phyloP scores from a whole-genome alignment of 1,139 yeast genomes.

The Hyphopichia pseudoburtonii region DNA sequence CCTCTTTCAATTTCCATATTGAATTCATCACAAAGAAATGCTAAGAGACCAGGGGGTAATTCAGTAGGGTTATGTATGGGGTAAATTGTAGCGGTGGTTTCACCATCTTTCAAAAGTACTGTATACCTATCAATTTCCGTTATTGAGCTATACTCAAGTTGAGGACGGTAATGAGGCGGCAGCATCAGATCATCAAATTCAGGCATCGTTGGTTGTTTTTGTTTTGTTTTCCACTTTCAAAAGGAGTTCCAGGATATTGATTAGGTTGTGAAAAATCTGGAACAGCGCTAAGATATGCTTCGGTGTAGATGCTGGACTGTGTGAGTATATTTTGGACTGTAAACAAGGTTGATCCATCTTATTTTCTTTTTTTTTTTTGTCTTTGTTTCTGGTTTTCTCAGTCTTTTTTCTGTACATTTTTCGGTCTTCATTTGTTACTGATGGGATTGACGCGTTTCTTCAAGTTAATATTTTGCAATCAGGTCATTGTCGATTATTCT shows the following conservation, averaged over 20 bases:
- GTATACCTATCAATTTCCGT: slow-evolving; percentile 49
- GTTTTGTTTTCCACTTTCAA: too few relatives aligned
- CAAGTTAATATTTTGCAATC: too few relatives aligned
- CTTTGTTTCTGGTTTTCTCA: neutral
- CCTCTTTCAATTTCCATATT: slow-evolving; percentile 92
- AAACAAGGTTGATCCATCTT: slow-evolving; percentile 8
- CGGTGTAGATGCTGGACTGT: slow-evolving; percentile 19
- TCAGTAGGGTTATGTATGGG: slow-evolving; percentile 68
- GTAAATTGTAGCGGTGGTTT: slow-evolving; percentile 88
- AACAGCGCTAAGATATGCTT: neutral
- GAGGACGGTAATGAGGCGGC: slow-evolving; percentile 33
- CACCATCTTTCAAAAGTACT: slow-evolving; percentile 80
- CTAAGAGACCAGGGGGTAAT: slow-evolving; percentile 75
- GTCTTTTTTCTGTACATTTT: too few relatives aligned
- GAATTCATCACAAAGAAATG: slow-evolving; percentile 85
- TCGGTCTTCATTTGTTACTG: too few relatives aligned
- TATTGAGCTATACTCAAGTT: slow-evolving; percentile 34
- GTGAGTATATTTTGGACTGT: slow-evolving; percentile 27
- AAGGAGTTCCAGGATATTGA: slow-evolving; percentile 3
- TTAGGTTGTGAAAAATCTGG: neutral
- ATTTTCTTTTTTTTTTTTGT: neutral
- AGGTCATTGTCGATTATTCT: too few relatives aligned
- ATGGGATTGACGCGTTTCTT: too few relatives aligned
- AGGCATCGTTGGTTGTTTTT: slow-evolving; percentile 21
- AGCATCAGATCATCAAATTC: slow-evolving; percentile 38